Conservation (phyloP, 2,329 filamentous ascomycete species). For the Botrytis porri region DNA sequence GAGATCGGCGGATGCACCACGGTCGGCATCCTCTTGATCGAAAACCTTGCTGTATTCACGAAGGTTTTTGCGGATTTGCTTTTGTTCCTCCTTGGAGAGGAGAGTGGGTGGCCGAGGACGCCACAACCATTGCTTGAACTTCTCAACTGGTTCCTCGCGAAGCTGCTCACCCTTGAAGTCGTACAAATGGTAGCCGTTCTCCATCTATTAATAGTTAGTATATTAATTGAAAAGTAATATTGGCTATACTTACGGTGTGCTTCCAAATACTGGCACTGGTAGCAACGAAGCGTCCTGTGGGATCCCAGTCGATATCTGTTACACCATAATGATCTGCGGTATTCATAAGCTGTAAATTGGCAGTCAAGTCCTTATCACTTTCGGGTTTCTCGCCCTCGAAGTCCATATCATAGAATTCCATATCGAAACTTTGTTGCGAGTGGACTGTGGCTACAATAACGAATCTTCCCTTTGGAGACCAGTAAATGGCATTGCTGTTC, state of each 20-base stretch:
- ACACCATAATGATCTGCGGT: slow-evolving; percentile 94
- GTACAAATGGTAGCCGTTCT: slow-evolving; percentile 98
- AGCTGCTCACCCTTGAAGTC: slow-evolving; percentile 90
- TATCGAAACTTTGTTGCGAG: slow-evolving; percentile 88
- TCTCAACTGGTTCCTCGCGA: slow-evolving; percentile 87
- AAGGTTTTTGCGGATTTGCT: slow-evolving; percentile 95
- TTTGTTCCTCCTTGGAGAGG: slow-evolving; percentile 94
- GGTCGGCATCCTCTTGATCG: slow-evolving; percentile 91
- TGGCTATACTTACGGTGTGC: slow-evolving; percentile 70
- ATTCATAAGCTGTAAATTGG: slow-evolving; percentile 93
- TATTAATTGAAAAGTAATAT: slow-evolving; percentile 8
- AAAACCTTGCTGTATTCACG: slow-evolving; percentile 94
- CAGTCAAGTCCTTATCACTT: slow-evolving; percentile 87
- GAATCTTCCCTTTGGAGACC: slow-evolving; percentile 93
- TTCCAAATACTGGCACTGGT: slow-evolving; percentile 95
- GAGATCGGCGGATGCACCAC: slow-evolving; percentile 88
- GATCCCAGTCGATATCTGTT: slow-evolving; percentile 97
- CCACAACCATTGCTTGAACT: slow-evolving; percentile 98
- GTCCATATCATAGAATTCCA: slow-evolving; percentile 97
- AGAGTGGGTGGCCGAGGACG: slow-evolving; percentile 88
- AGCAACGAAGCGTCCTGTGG: slow-evolving; percentile 89
- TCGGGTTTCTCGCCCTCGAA: slow-evolving; percentile 97
- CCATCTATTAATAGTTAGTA: slow-evolving; percentile 64
- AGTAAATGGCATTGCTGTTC: slow-evolving; percentile 99
- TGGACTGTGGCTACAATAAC: slow-evolving; percentile 91